Percentiles rank a stretch among this genome's conserved stretches.
Evolutionary conservation across 306 rosid species (phyloP).

Genomic region (Morella rubra): DNA sequence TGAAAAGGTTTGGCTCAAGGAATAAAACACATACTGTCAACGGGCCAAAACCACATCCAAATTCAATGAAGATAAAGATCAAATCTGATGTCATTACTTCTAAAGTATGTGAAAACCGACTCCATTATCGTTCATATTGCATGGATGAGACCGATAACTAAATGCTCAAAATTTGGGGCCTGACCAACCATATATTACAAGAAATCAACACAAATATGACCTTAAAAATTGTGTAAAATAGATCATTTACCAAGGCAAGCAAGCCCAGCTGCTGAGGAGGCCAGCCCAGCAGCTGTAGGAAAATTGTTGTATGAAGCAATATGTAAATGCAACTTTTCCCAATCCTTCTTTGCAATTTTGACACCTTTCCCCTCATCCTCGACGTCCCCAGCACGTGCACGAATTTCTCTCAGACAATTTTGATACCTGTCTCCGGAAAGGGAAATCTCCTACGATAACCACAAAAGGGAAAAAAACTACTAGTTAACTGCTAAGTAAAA

Average conservation of each 20-base stretch:
- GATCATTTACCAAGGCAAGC: slow-evolving; percentile 81
- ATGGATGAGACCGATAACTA: background rate
- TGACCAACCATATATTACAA: background rate
- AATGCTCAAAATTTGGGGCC: background rate
- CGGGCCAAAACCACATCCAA: background rate
- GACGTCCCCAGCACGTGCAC: slow-evolving; percentile 73
- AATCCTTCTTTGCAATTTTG: slow-evolving; percentile 69
- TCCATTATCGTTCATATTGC: slow-evolving; percentile 1
- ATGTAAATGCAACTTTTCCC: slow-evolving; percentile 75
- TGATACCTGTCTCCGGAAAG: slow-evolving; percentile 94
- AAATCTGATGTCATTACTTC: background rate
- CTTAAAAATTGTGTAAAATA: background rate
- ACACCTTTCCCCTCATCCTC: slow-evolving; percentile 77
- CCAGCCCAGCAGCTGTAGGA: slow-evolving; percentile 99
- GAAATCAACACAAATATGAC: background rate
- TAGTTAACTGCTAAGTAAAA: slow-evolving; percentile 34
- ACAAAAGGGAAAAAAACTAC: slow-evolving; percentile 37
- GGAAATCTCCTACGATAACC: slow-evolving; percentile 89
- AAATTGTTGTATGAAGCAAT: slow-evolving; percentile 94
- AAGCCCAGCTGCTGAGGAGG: slow-evolving; percentile 96
- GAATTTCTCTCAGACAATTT: slow-evolving; percentile 84
- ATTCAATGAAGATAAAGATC: background rate
- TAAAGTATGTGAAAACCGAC: background rate
- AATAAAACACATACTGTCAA: background rate
- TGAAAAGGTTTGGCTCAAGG: background rate